Conservation (phyloP, 306 rosid species). For the Gillenia trifoliata region DNA sequence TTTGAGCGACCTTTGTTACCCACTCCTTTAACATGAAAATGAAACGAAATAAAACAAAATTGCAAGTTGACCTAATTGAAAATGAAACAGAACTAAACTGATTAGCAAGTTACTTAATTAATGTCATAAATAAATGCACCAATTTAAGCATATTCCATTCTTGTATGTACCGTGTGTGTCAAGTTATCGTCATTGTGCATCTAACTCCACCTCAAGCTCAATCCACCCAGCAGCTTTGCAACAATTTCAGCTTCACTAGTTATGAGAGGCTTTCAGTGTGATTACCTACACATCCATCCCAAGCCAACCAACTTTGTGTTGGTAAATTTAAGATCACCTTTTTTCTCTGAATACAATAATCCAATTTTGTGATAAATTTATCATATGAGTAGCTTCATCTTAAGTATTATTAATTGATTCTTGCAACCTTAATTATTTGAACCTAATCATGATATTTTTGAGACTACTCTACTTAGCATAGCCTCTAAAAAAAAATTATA, state of each 20-base stretch:
- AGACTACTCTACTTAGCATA: background rate
- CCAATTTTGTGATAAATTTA: too few relatives aligned
- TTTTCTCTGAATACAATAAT: too few relatives aligned
- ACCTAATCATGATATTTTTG: background rate
- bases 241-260: background rate
- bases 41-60: background rate
- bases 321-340: background rate
- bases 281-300: background rate
- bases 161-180: background rate
- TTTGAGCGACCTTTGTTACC: background rate
- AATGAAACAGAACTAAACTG: background rate
- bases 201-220: background rate
- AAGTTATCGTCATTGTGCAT: background rate
- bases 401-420: background rate
- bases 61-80: background rate
- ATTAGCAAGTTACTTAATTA: background rate
- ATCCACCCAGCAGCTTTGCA: background rate
- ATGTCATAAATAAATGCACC: background rate
- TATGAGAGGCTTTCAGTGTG: background rate
- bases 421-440: background rate
- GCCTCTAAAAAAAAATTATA: too few relatives aligned
- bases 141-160: background rate
- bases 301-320: background rate
- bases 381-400: background rate
- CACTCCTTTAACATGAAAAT: background rate